A percentile compares a stretch with the other conserved stretches of the same genome.
Evolutionary conservation across 495 filamentous ascomycete genomes (phyloP).

Genomic region (Hyaloscypha finlandica): DNA sequence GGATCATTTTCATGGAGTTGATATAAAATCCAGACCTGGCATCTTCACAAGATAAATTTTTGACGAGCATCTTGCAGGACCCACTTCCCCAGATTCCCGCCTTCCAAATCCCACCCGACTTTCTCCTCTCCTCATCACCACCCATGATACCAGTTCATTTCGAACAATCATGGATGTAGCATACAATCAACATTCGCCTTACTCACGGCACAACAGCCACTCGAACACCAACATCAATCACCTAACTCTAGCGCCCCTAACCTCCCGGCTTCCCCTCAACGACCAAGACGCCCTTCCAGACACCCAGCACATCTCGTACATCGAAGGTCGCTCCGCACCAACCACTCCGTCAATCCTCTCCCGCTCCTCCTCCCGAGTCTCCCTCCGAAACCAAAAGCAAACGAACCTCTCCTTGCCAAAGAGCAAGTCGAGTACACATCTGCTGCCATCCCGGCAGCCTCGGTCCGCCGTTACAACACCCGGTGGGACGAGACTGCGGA

Average conservation of each 20-base stretch:
- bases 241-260: constrained; percentile 65
- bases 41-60: constrained; percentile 27
- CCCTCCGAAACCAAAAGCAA: constrained; percentile 25
- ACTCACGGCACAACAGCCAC: constrained; percentile 47
- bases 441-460: constrained; percentile 28
- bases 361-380: constrained; percentile 46
- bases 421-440: constrained; percentile 42
- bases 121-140: constrained; percentile 2
- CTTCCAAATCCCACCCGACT: not conserved
- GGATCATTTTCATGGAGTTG: constrained; percentile 13
- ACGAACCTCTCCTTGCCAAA: constrained; percentile 26
- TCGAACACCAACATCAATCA: constrained; percentile 50
- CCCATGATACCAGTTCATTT: not conserved
- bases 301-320: constrained; percentile 45
- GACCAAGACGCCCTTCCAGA: constrained; percentile 49
- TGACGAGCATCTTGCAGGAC: constrained; percentile 16
- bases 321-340: constrained; percentile 56
- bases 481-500: constrained; percentile 14
- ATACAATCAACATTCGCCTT: constrained; percentile 53
- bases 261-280: constrained; percentile 57
- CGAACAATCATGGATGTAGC: constrained; percentile 49
- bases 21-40: not conserved
- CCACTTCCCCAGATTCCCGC: constrained; percentile 27
- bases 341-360: constrained; percentile 59
- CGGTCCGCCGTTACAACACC: constrained; percentile 25